A percentile compares a stretch with the other conserved stretches of the same genome.
Conservation (phyloP, 2,329 filamentous ascomycete genomes). For the Paradendryphiella salina region DNA sequence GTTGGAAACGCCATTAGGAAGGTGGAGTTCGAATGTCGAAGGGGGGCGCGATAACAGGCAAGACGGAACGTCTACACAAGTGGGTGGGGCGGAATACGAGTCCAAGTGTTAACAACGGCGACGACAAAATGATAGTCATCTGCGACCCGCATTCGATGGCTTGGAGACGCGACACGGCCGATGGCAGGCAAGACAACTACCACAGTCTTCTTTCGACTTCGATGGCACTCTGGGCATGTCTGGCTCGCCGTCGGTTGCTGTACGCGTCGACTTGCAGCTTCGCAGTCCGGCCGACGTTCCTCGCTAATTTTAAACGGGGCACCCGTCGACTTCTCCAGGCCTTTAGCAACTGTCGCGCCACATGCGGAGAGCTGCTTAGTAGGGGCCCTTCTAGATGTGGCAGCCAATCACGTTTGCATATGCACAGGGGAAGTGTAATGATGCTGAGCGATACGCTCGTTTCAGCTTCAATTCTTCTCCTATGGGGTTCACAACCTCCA, state of each 20-base stretch:
- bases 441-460: constrained; percentile 33
- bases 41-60: constrained; percentile 30
- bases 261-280: constrained; percentile 21
- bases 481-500: constrained; percentile 22
- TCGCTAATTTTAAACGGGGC: constrained; percentile 26
- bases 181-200: constrained; percentile 16
- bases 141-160: constrained; percentile 33
- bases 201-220: constrained; percentile 20
- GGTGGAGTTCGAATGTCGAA: constrained; percentile 28
- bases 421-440: constrained; percentile 18
- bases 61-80: constrained; percentile 34
- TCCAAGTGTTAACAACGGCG: constrained; percentile 37
- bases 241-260: constrained; percentile 16
- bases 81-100: constrained; percentile 38
- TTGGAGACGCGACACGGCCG: constrained; percentile 30
- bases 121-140: constrained; percentile 37
- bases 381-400: constrained; percentile 1
- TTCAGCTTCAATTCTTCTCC: constrained; percentile 28
- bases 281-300: constrained; percentile 8
- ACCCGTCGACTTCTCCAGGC: constrained; percentile 6
- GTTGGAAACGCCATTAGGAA: constrained; percentile 42
- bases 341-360: constrained; percentile 12
- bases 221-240: constrained; percentile 17
- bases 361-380: constrained; percentile 4
- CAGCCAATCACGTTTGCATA: constrained; percentile 27